A percentile compares a stretch with the other conserved stretches of the same genome.
phyloP scores from a whole-genome alignment of 345 rosid genomes.

The Lumnitzera racemosa region DNA sequence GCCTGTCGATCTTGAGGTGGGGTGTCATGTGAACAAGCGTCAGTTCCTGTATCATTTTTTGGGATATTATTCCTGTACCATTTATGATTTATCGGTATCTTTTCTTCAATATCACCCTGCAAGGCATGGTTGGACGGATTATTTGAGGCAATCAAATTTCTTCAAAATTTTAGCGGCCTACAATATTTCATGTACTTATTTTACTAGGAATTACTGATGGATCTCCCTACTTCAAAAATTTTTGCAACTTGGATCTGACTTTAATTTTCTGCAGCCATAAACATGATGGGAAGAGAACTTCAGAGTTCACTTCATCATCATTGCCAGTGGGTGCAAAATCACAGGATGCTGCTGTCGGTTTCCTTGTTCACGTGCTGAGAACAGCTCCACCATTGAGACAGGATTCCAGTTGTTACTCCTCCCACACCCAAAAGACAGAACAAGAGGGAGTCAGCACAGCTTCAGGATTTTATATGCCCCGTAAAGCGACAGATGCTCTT shows the following conservation, averaged over 20 bases:
- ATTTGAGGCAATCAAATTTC: no score
- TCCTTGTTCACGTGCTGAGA: constrained; percentile 73
- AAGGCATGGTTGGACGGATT: no score
- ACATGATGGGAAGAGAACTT: constrained; percentile 30
- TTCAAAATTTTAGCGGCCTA: no score
- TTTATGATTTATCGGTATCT: no score
- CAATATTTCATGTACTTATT: no score
- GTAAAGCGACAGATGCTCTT: constrained; percentile 66
- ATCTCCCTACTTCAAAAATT: no score
- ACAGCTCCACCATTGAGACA: constrained; percentile 73
- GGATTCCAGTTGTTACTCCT: constrained; percentile 59
- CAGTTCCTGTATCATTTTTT: no score
- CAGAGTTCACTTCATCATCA: constrained; percentile 37
- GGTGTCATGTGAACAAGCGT: no score
- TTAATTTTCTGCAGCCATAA: constrained; percentile 30
- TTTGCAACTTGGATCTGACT: background rate
- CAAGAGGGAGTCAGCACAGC: constrained; percentile 44
- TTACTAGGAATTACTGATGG: no score
- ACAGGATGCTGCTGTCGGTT: constrained; percentile 86
- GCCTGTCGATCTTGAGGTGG: no score
- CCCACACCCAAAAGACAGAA: constrained; percentile 38
- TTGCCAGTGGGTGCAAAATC: constrained; percentile 47
- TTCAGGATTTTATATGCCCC: constrained; percentile 61
- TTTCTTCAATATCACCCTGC: no score
- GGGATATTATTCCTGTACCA: no score